These are phyloP conservation scores for Neurospora sp. DNA, from an alignment of 495 filamentous ascomycete genomes.

Conservation along the genomic window DNA sequence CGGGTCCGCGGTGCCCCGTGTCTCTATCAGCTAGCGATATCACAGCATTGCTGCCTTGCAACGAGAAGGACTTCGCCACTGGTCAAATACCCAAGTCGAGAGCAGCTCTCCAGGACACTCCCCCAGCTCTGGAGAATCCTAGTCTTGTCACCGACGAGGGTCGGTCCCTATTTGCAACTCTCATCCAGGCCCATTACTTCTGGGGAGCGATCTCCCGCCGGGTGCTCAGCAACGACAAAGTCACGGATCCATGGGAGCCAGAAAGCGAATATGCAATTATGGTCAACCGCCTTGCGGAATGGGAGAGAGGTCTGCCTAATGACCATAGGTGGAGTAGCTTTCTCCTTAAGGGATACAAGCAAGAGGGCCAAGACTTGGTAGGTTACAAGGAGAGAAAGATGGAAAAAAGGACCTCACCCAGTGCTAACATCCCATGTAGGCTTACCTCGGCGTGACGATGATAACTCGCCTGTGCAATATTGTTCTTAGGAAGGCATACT, in stretches of 20 bases:
- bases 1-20: slow-evolving; percentile 34
- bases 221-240: slow-evolving; percentile 27
- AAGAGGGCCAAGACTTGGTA: slow-evolving; percentile 34
- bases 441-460: slow-evolving; percentile 40
- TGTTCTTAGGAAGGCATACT: slow-evolving; percentile 36
- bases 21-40: slow-evolving; percentile 39
- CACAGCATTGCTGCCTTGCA: slow-evolving; percentile 37
- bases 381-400: not conserved
- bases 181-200: slow-evolving; percentile 39
- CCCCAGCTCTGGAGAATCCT: slow-evolving; percentile 34
- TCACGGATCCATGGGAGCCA: slow-evolving; percentile 29
- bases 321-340: slow-evolving; percentile 34
- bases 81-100: slow-evolving; percentile 32
- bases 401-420: not conserved
- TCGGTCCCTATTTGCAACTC: slow-evolving; percentile 37
- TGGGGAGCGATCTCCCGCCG: slow-evolving; percentile 40
- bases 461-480: slow-evolving; percentile 41
- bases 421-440: slow-evolving; percentile 15
- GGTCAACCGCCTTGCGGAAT: slow-evolving; percentile 26
- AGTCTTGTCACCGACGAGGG: slow-evolving; percentile 26
- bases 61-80: slow-evolving; percentile 36
- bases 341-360: slow-evolving; percentile 33
- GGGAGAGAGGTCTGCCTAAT: slow-evolving; percentile 32
- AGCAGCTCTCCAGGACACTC: slow-evolving; percentile 41
- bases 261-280: slow-evolving; percentile 33